Evolutionary conservation across 345 rosid species (phyloP).

Genomic region (Boechera divaricarpa): DNA sequence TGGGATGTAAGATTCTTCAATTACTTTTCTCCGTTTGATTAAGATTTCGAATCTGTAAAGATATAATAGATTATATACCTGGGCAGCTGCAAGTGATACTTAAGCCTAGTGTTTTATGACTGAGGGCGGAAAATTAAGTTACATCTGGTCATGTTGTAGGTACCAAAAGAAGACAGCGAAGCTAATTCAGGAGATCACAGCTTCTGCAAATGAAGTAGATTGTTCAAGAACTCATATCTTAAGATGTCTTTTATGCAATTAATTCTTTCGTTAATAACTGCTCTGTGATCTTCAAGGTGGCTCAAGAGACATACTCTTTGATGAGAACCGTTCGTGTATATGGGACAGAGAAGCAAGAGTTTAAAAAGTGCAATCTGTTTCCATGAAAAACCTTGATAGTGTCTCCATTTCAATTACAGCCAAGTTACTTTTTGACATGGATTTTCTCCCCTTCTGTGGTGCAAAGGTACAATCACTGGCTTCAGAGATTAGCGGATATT

Average conservation of each 20-base stretch:
- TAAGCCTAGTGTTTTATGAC: slow-evolving; percentile 26
- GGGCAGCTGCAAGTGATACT: slow-evolving; percentile 11
- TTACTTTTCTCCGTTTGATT: slow-evolving; percentile 29
- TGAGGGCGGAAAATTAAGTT: slow-evolving; percentile 20
- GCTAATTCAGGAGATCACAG: slow-evolving; percentile 80
- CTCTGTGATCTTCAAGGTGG: slow-evolving; percentile 60
- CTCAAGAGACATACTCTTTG: slow-evolving; percentile 96
- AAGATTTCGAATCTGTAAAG: slow-evolving; percentile 6
- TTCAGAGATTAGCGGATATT: slow-evolving; percentile 77
- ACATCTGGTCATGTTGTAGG: slow-evolving; percentile 52
- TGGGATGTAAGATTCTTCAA: slow-evolving; percentile 68
- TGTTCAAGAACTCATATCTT: slow-evolving; percentile 27
- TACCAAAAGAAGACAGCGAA: slow-evolving; percentile 97
- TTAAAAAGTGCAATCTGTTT: slow-evolving; percentile 58
- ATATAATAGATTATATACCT: neutral
- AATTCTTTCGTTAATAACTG: slow-evolving; percentile 9
- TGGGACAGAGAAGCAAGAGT: slow-evolving; percentile 88
- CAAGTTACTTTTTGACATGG: slow-evolving; percentile 34
- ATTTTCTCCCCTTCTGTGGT: slow-evolving; percentile 36
- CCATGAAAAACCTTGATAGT: slow-evolving; percentile 1
- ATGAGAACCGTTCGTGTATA: slow-evolving; percentile 97
- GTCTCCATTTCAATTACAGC: slow-evolving; percentile 16
- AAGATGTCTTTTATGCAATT: slow-evolving; percentile 24
- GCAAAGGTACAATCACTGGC: slow-evolving; percentile 79
- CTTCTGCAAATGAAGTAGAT: slow-evolving; percentile 92